A percentile compares a stretch with the other conserved stretches of the same genome.
These are phyloP conservation scores for Kregervanrija fluxuum DNA, from an alignment of 805 yeast genomes.

Conservation along the genomic window DNA sequence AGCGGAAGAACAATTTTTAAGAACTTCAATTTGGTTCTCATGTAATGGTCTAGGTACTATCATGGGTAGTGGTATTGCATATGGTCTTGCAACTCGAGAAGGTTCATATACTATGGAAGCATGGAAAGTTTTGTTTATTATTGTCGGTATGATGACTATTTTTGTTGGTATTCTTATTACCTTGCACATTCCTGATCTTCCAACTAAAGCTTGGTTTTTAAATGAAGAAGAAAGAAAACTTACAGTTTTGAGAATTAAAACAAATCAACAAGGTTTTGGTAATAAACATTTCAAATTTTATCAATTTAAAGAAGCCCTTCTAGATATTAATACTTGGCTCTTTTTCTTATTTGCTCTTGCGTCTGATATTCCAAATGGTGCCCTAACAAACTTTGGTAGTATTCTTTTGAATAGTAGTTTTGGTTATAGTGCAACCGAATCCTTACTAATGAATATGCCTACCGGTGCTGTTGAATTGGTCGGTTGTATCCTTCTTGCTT, in stretches of 20 bases:
- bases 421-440: conserved; percentile 22
- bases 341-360: conserved; percentile 25
- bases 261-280: conserved; percentile 38
- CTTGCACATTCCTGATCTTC: conserved; percentile 27
- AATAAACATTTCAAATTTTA: conserved; percentile 21
- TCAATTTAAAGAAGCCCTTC: conserved; percentile 23
- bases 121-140: conserved; percentile 30
- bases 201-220: conserved; percentile 29
- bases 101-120: conserved; percentile 17
- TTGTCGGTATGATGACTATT: conserved; percentile 27
- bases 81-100: conserved; percentile 24
- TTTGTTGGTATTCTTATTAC: conserved; percentile 25
- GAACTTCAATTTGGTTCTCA: conserved; percentile 18
- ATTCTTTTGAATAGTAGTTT: conserved; percentile 25
- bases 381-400: conserved; percentile 40
- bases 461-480: conserved; percentile 25
- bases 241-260: conserved; percentile 24
- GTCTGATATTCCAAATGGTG: conserved; percentile 28
- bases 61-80: conserved; percentile 27
- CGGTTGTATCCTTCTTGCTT: conserved; percentile 28
- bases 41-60: conserved; percentile 26
- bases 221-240: conserved; percentile 31
- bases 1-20: conserved; percentile 26
- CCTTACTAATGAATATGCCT: conserved; percentile 22
- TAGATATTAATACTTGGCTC: conserved; percentile 35